Conservation (phyloP, 805 yeast genomes). For the Myxozyma melibiosi region DNA sequence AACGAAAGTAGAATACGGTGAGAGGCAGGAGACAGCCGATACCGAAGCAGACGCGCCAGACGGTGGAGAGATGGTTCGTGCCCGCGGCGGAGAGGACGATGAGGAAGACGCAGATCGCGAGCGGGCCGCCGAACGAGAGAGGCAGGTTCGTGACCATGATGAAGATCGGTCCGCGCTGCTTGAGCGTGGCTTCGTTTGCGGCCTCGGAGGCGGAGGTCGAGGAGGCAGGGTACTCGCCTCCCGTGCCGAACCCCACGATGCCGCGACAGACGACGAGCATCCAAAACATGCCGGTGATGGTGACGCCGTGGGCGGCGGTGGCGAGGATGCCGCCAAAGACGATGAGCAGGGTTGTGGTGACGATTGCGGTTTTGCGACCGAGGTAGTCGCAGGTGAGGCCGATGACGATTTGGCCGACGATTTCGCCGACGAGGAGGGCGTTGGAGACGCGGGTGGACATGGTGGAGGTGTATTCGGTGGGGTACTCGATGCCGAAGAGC, state of each 20-base stretch:
- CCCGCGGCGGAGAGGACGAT: slow-evolving; percentile 64
- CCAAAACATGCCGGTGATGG: slow-evolving; percentile 68
- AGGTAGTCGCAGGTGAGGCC: slow-evolving; percentile 46
- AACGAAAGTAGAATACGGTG: slow-evolving; percentile 69
- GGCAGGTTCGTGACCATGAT: slow-evolving; percentile 73
- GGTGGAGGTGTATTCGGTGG: slow-evolving; percentile 47
- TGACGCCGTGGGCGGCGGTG: slow-evolving; percentile 69
- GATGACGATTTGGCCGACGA: slow-evolving; percentile 66
- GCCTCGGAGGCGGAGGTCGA: slow-evolving; percentile 72
- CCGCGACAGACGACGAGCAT: slow-evolving; percentile 76
- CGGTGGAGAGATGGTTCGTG: slow-evolving; percentile 44
- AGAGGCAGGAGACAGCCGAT: slow-evolving; percentile 71
- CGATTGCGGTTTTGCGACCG: slow-evolving; percentile 54
- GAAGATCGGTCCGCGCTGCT: slow-evolving; percentile 63
- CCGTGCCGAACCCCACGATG: slow-evolving; percentile 75
- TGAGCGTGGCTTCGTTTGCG: slow-evolving; percentile 63
- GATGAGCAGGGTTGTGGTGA: slow-evolving; percentile 61
- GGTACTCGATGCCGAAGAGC: slow-evolving; percentile 54
- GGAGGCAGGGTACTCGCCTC: slow-evolving; percentile 75
- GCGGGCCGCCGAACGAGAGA: slow-evolving; percentile 75
- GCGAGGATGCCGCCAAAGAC: slow-evolving; percentile 67
- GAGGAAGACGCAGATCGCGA: slow-evolving; percentile 65
- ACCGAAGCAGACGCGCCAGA: slow-evolving; percentile 70
- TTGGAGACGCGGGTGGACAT: slow-evolving; percentile 70
- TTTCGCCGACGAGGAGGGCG: slow-evolving; percentile 68